Percentiles rank a stretch among this genome's conserved stretches.
These are phyloP conservation scores for Cryphonectria naterciae DNA, from an alignment of 2,329 filamentous ascomycete genomes.

Conservation along the genomic window DNA sequence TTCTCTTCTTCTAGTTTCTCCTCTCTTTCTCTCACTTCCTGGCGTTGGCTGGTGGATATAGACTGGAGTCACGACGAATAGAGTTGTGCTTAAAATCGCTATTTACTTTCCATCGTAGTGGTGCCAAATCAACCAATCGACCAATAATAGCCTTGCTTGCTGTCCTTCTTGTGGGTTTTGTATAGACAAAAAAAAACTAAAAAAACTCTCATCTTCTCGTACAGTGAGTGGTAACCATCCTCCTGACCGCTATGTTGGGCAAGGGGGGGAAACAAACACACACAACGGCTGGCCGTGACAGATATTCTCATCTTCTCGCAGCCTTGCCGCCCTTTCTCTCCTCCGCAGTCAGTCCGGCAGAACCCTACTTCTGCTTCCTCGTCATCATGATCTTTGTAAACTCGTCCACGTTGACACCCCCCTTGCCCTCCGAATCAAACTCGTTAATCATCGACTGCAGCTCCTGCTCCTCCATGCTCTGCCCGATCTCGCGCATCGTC, in stretches of 20 bases:
- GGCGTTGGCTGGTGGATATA: slow-evolving; percentile 3
- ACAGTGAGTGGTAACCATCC: not conserved
- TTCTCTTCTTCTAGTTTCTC: not conserved
- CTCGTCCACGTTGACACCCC: slow-evolving; percentile 72
- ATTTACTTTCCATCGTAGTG: not conserved
- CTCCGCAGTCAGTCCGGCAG: slow-evolving; percentile 4
- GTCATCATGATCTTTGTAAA: slow-evolving; percentile 66
- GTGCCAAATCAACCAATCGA: not conserved
- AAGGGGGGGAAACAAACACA: not conserved
- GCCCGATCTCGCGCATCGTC: slow-evolving; percentile 88
- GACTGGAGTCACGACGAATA: slow-evolving; percentile 10
- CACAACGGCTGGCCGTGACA: not conserved
- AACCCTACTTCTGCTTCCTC: slow-evolving; percentile 36
- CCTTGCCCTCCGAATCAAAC: slow-evolving; percentile 93
- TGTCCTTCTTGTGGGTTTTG: slow-evolving; percentile 9
- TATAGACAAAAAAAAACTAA: slow-evolving; percentile 11
- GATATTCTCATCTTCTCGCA: slow-evolving; percentile 5
- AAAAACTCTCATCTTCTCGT: slow-evolving; percentile 9
- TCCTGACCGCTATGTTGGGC: not conserved
- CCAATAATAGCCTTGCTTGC: slow-evolving; percentile 1
- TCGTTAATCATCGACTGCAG: slow-evolving; percentile 96
- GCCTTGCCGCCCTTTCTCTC: slow-evolving; percentile 16
- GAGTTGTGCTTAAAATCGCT: slow-evolving; percentile 3
- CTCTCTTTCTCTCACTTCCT: not conserved
- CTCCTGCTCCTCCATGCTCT: slow-evolving; percentile 91